Evolutionary conservation across 176 grass and related monocot species (phyloP).

Genomic region (Triticum turgidum): DNA sequence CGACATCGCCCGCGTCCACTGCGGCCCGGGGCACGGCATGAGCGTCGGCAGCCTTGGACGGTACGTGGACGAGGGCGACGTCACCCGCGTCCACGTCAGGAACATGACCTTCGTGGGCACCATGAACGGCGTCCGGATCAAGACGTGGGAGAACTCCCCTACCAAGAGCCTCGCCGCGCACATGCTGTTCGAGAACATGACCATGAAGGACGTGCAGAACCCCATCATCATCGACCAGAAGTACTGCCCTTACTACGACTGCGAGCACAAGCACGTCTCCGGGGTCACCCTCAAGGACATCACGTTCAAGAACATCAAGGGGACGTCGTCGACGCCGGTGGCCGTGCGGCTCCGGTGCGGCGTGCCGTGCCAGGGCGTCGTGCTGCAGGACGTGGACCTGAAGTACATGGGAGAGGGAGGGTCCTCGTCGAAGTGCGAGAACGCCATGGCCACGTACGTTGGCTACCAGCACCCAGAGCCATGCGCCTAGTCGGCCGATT

Average conservation of each 20-base stretch:
- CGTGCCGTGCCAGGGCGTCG: slow-evolving; percentile 54
- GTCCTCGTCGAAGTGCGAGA: slow-evolving; percentile 36
- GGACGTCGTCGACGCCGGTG: slow-evolving; percentile 46
- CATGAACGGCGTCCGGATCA: slow-evolving; percentile 61
- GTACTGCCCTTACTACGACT: slow-evolving; percentile 64
- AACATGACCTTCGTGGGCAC: slow-evolving; percentile 50
- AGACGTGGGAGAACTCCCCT: slow-evolving; percentile 76
- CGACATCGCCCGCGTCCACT: slow-evolving; percentile 34
- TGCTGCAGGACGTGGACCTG: slow-evolving; percentile 55
- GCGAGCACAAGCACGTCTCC: slow-evolving; percentile 46
- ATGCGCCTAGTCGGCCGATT: slow-evolving; percentile 32
- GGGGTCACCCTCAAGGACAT: slow-evolving; percentile 53
- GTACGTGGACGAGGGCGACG: slow-evolving; percentile 50
- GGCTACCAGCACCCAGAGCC: slow-evolving; percentile 53
- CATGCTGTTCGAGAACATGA: slow-evolving; percentile 56
- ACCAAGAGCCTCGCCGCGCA: slow-evolving; percentile 31
- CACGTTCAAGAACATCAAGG: slow-evolving; percentile 54
- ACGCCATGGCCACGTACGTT: slow-evolving; percentile 41
- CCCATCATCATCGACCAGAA: slow-evolving; percentile 81
- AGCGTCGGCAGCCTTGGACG: slow-evolving; percentile 60
- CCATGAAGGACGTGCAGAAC: slow-evolving; percentile 55
- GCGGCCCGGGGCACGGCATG: slow-evolving; percentile 78
- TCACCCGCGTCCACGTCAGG: slow-evolving; percentile 37
- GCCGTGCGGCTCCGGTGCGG: slow-evolving; percentile 61
- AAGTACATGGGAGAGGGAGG: slow-evolving; percentile 13